These are phyloP conservation scores for Herpetomonas samuelpessoai DNA, from an alignment of 208 protist species.

Conservation along the genomic window DNA sequence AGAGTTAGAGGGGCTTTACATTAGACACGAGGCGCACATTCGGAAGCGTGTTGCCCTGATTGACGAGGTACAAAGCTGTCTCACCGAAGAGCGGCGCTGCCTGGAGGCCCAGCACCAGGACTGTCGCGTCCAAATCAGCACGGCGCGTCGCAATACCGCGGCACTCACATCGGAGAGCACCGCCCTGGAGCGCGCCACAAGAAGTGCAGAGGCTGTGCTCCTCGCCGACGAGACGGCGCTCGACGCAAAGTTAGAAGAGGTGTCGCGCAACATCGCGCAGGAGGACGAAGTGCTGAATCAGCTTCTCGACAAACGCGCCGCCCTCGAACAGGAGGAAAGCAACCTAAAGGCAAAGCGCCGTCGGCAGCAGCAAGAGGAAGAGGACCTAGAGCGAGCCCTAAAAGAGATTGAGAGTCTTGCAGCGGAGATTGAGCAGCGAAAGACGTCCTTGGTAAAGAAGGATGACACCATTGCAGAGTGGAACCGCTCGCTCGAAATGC, in stretches of 20 bases:
- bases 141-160: conserved; percentile 36
- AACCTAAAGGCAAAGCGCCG: conserved; percentile 36
- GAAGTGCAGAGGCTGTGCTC: conserved; percentile 30
- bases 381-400: conserved; percentile 59
- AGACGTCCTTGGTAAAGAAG: conserved; percentile 54
- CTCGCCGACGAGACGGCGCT: conserved; percentile 49
- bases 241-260: conserved; percentile 34
- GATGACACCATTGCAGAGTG: conserved; percentile 64
- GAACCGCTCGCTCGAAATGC: conserved; percentile 66
- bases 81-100: conserved; percentile 80
- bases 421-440: conserved; percentile 65
- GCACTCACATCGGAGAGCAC: conserved; percentile 46
- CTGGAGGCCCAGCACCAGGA: conserved; percentile 85
- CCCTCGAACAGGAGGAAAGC: conserved; percentile 44
- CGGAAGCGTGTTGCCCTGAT: conserved; percentile 75
- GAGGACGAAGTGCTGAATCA: conserved; percentile 46
- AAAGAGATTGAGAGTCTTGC: conserved; percentile 48
- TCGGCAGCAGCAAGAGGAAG: conserved; percentile 47
- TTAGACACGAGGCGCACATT: conserved; percentile 74
- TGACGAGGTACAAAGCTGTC: conserved; percentile 73
- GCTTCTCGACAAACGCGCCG: conserved; percentile 36
- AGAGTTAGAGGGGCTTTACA: conserved; percentile 74
- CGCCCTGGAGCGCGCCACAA: conserved; percentile 34
- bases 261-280: conserved; percentile 29
- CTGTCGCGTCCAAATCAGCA: conserved; percentile 78